These are phyloP conservation scores for Triticum monococcum DNA, from an alignment of 176 grass and related monocot species.

Conservation along the genomic window DNA sequence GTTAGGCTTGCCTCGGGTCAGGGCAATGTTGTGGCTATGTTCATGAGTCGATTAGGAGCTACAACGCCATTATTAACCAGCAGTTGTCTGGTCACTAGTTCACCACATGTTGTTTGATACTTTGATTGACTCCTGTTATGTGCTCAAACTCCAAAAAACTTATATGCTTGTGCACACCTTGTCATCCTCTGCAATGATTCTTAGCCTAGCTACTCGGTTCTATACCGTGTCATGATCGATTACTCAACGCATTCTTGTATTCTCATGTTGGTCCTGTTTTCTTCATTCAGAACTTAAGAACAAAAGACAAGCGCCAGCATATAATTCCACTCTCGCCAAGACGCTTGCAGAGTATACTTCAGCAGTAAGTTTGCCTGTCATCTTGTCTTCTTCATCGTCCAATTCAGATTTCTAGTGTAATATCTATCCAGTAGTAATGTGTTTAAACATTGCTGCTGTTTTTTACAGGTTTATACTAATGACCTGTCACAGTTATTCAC, in stretches of 20 bases:
- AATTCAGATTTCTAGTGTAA: not conserved
- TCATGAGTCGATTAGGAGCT: not conserved
- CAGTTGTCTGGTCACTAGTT: not conserved
- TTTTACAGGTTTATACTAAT: slow-evolving; percentile 69
- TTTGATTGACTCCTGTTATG: not conserved
- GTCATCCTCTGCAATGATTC: not conserved
- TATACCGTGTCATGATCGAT: not conserved
- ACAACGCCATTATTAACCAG: not conserved
- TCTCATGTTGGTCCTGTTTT: not conserved
- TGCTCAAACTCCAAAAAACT: not conserved
- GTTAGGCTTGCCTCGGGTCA: not conserved
- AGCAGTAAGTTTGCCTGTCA: slow-evolving; percentile 56
- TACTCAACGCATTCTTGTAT: not conserved
- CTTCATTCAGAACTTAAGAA: slow-evolving; percentile 51
- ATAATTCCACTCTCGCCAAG: slow-evolving; percentile 58
- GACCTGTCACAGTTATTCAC: slow-evolving; percentile 74
- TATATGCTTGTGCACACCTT: not conserved
- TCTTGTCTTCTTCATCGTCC: not conserved
- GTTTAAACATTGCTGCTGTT: not conserved
- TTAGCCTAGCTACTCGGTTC: not conserved
- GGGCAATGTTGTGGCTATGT: not conserved
- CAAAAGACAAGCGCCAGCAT: slow-evolving; percentile 42
- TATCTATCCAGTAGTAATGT: not conserved
- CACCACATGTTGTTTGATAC: not conserved
- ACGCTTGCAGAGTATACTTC: slow-evolving; percentile 86